Base-by-base conservation (phyloP, 2,329 filamentous ascomycete species). In the Fusarium hainanense region DNA sequence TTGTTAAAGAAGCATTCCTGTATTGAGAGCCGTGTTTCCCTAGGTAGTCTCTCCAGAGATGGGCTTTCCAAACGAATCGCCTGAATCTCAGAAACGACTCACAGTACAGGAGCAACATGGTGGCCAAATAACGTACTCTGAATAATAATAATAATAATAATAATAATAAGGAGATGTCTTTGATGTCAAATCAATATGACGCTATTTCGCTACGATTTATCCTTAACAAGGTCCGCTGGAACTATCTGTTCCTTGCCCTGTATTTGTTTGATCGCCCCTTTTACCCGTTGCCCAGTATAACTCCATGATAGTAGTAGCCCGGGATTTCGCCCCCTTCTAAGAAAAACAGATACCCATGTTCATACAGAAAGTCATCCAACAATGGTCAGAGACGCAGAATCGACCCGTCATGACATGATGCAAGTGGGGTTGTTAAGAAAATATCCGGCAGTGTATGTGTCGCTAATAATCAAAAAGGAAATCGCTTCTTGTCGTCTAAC, bases 301-400 rank as follows among this genome's bases (percentile, higher is more conserved):
- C 73, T 74, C 73, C 73, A 34, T 64, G 46, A 61, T 51, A 61
- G 41, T 44, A 55, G 25, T 37, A 63, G 51, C 56, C 68, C 58
- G 40, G 68, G 49, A 66, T 62, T 63, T 62, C 62, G 55, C 37
- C 49, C 68, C 60, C 49, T 60, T 75, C 70, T 74, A 75, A 60
- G 48, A 56, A 55, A 71, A 73, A 63, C 63, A 70, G 46, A 74
- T 73, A 58, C 67, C 70, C 66, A 71, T 74, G 71, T 71, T 74
- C 73, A 69, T 75, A 74, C 71, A 75, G 34, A 62, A 70, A 66
- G 54, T 72, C 68, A 66, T 74, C 59, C 68, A 62, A 51, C 49
- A 43, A 58, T 69, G 55, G 56, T 47, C 34, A 43, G 63, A 50
- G 28, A 47, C 48, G 41, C 46, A 52, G 46, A 65, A 52, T 43